Base-by-base conservation (phyloP, 768 basidiomycete genomes). In the Xerocomellus intermedius region DNA sequence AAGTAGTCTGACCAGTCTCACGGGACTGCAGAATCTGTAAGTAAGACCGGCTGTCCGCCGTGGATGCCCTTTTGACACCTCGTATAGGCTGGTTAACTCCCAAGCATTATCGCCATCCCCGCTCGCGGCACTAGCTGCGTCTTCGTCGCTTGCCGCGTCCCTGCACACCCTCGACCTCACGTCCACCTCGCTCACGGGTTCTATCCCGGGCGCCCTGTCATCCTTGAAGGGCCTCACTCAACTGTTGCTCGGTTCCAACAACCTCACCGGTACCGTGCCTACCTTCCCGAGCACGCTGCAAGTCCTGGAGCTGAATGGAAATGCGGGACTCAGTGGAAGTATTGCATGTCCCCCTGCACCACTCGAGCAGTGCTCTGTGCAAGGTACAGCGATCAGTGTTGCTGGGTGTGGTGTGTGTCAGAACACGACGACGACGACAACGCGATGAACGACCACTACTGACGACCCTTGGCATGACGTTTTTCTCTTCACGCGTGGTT, bases 111-210 rank as follows among this genome's bases (percentile, higher is more conserved):
- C 65, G 3, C 60, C 67, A 2, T 73, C 72, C 19, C 65, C 71
- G 2, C 67, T 78, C 10, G 55, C 70, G 5, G 52, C 63, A 1
- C 50, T 78, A 1, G 58, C 67, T 28, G 59, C 63, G 1, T 77
- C 75, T 28, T 58, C 64, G 7, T 62, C 70, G 14, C 63, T 77
- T 3, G 64, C 64, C 8, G 48, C 62, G 0, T 75, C 74, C 14
- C 49, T 78, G 30, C 68, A 66, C 22, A 69, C 70, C 3, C 68
- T 78, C 17, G 75, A 78, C 30, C 65, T 78, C 22, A 74, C 75
- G 10, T 70, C 72, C 2, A 77, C 74, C 2, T 73, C 69, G 7
- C 67, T 78, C n/a, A 67, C 71, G 2, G 72, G 73, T n/a, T 51
- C 66, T 41, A 74, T 78, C 36, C 74, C 77, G 2, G 49, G 60